Percentiles rank a stretch among this genome's conserved stretches.
Conservation (phyloP, 2,329 filamentous ascomycete genomes). For the Calonectria ilicicola region DNA sequence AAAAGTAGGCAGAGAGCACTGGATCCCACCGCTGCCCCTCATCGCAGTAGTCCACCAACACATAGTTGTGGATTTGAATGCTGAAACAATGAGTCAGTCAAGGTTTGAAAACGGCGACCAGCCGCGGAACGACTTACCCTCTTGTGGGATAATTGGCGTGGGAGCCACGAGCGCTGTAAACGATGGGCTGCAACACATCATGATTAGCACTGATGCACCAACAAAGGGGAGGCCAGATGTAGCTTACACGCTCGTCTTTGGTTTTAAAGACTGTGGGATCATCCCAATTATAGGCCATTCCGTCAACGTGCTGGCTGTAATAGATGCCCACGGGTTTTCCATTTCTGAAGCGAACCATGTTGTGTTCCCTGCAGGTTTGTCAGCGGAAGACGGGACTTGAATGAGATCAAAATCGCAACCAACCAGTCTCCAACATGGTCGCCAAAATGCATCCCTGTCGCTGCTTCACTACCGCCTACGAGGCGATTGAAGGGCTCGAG, state of each 20-base stretch:
- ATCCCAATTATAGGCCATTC: constrained; percentile 43
- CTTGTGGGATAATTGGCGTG: constrained; percentile 48
- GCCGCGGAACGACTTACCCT: constrained; percentile 37
- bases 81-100: constrained; percentile 30
- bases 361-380: constrained; percentile 37
- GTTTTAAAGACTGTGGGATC: constrained; percentile 37
- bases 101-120: fast-evolving
- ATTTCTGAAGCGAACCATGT: constrained; percentile 42
- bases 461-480: constrained; percentile 22
- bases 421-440: constrained; percentile 46
- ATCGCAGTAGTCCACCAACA: constrained; percentile 49
- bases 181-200: constrained; percentile 42
- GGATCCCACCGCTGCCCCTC: constrained; percentile 49
- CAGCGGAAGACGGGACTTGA: background rate
- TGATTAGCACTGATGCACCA: background rate
- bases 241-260: constrained; percentile 44
- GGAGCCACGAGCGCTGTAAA: constrained; percentile 50
- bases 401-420: background rate
- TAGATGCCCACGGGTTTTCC: constrained; percentile 44
- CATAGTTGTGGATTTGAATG: constrained; percentile 47
- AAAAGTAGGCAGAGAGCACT: constrained; percentile 50
- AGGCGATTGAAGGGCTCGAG: constrained; percentile 43
- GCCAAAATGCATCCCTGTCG: constrained; percentile 43
- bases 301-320: constrained; percentile 44
- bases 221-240: no score